Evolutionary conservation across 805 yeast genomes (phyloP).

Genomic region (Hanseniaspora opuntiae): DNA sequence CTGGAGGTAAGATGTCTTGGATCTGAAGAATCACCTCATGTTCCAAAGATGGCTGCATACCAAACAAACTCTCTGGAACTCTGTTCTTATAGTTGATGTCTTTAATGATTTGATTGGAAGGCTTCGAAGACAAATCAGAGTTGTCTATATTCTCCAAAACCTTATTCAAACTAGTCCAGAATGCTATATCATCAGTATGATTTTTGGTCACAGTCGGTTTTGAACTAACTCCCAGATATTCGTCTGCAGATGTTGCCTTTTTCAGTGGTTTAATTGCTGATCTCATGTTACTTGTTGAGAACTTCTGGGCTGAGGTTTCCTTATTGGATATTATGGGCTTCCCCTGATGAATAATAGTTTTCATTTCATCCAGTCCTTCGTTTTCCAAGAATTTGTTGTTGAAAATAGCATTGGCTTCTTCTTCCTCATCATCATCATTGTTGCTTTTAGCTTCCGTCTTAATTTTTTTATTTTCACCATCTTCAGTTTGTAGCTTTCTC

Average conservation of each 20-base stretch:
- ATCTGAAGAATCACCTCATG: slow-evolving; percentile 19
- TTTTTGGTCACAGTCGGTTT: neutral
- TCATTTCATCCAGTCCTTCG: slow-evolving; percentile 29
- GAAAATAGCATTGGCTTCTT: slow-evolving; percentile 22
- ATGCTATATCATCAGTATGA: slow-evolving; percentile 12
- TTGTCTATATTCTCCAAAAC: slow-evolving; percentile 14
- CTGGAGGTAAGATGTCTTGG: slow-evolving; percentile 31
- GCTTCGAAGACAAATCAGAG: neutral
- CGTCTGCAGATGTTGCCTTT: neutral
- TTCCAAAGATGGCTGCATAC: slow-evolving; percentile 6
- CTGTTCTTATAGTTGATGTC: slow-evolving; percentile 1
- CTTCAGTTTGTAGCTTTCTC: neutral
- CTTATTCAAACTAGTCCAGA: slow-evolving; percentile 15
- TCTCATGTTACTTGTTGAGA: slow-evolving; percentile 8
- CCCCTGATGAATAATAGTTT: slow-evolving; percentile 11
- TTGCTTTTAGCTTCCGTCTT: neutral
- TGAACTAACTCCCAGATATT: neutral
- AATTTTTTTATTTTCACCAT: neutral
- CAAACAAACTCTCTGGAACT: slow-evolving; percentile 14
- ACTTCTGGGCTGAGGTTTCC: neutral
- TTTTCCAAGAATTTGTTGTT: slow-evolving; percentile 25
- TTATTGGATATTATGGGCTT: slow-evolving; percentile 11
- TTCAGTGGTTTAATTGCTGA: slow-evolving; percentile 7
- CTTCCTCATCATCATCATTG: slow-evolving; percentile 6
- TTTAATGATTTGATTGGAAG: neutral